Evolutionary conservation across 495 filamentous ascomycete genomes (phyloP).

Genomic region (Hypoxylon subgilvum): DNA sequence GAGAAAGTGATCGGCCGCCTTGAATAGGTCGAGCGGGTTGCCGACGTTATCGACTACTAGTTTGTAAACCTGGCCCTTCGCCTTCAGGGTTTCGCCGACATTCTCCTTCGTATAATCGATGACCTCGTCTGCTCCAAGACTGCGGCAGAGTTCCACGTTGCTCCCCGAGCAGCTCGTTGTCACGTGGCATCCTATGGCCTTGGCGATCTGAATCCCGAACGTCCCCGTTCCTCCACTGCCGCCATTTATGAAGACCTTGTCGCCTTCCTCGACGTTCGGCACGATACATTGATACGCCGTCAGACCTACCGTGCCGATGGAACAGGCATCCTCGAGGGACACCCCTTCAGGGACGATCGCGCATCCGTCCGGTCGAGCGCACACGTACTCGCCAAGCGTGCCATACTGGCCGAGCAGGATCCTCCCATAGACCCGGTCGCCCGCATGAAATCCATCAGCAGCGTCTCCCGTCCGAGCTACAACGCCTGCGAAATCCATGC

Average conservation of each 20-base stretch:
- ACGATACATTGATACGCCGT: slow-evolving; percentile 66
- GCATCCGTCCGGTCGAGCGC: slow-evolving; percentile 37
- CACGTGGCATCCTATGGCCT: slow-evolving; percentile 66
- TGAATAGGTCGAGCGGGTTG: slow-evolving; percentile 55
- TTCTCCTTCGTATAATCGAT: slow-evolving; percentile 69
- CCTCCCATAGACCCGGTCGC: slow-evolving; percentile 65
- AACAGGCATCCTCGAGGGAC: slow-evolving; percentile 54
- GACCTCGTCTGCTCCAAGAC: slow-evolving; percentile 70
- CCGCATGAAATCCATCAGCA: slow-evolving; percentile 45
- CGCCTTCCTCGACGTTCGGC: slow-evolving; percentile 59
- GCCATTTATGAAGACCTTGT: slow-evolving; percentile 71
- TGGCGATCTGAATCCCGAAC: slow-evolving; percentile 71
- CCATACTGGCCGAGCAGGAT: slow-evolving; percentile 53
- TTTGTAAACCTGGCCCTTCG: slow-evolving; percentile 59
- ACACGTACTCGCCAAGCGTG: slow-evolving; percentile 60
- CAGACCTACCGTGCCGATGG: slow-evolving; percentile 61
- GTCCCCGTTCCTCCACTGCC: slow-evolving; percentile 68
- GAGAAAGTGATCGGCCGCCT: slow-evolving; percentile 61
- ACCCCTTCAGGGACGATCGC: slow-evolving; percentile 59
- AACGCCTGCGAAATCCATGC: slow-evolving; percentile 68
- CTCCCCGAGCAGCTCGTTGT: slow-evolving; percentile 63
- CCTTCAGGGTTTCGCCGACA: slow-evolving; percentile 56
- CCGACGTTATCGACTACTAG: slow-evolving; percentile 70
- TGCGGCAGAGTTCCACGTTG: slow-evolving; percentile 63
- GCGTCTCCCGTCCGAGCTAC: slow-evolving; percentile 55